These are phyloP conservation scores for Choanephora cucurbitarum DNA, from an alignment of 371 early-diverging fungal species.

Conservation along the genomic window DNA sequence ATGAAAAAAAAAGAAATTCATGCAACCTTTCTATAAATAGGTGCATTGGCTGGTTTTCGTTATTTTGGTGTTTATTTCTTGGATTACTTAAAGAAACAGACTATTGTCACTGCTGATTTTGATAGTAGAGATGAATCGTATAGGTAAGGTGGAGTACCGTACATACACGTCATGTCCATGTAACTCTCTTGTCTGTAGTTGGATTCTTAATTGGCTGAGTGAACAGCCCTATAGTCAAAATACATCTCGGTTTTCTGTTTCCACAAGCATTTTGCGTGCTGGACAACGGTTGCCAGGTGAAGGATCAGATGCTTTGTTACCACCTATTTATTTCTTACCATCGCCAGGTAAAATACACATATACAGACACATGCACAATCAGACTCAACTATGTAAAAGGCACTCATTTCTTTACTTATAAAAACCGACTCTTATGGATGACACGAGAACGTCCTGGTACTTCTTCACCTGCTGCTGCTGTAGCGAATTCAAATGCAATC, in stretches of 20 bases:
- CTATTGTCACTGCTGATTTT: conserved; percentile 60
- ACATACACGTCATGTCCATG: no score
- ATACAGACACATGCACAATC: no score
- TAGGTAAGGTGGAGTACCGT: conserved; percentile 45
- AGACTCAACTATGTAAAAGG: no score
- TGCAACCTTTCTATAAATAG: conserved; percentile 8
- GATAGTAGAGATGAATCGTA: conserved; percentile 67
- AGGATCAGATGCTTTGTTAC: conserved; percentile 46
- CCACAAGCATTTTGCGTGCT: conserved; percentile 54
- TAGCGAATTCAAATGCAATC: conserved; percentile 35
- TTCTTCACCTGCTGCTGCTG: conserved; percentile 38
- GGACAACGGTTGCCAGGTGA: conserved; percentile 51
- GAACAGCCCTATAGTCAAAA: conserved; percentile 59
- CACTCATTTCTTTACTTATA: conserved; percentile 62
- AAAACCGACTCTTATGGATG: conserved; percentile 60
- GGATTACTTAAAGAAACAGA: conserved; percentile 56
- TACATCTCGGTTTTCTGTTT: conserved; percentile 63
- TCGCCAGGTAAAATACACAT: conserved; percentile 49
- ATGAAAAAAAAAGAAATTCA: neutral
- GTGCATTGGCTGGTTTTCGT: conserved; percentile 41
- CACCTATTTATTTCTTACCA: conserved; percentile 64
- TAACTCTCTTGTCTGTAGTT: conserved; percentile 14
- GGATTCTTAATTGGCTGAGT: conserved; percentile 64
- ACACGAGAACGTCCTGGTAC: conserved; percentile 45
- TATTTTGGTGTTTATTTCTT: conserved; percentile 51